Base-by-base conservation (phyloP, 352 stramenopile species). In the Phytophthora boehmeriae region DNA sequence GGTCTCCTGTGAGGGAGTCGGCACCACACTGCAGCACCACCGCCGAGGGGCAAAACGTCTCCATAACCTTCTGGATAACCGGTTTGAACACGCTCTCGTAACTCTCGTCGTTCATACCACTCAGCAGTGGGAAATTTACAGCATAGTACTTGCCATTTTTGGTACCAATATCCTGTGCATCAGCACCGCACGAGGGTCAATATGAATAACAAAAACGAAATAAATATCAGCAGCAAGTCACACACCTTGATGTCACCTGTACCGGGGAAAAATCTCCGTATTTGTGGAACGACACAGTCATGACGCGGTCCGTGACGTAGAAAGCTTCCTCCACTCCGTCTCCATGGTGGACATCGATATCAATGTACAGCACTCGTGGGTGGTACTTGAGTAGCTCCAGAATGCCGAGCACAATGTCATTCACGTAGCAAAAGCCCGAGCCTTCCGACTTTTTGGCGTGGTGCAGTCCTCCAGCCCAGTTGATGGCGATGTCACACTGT, bases 301-400 rank as follows among this genome's bases (percentile, higher is more conserved):
- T 99, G 54, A 99, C 97, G n/a, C 97, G 83, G 74, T 99, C 95
- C 4, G 97, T 99, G 20, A 89, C 78, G 80, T 97, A 92, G 96
- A 99, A 73, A 68, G 97, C 88, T 98, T 98, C 88, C 95, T 98
- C 79, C 10, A 99, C 97, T 17, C 97, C 97, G 73, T 99, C 97
- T 30, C 97, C 97, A 66, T 99, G 97, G 71, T 99, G 97, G 11
- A 99, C 96, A 73, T 99, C 97, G 76, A 99, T 99, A 71, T 99
- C 97, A 76, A 99, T 98, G 78, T 99, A 99, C 10, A 99, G 72
- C 16, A 99, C 97, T 13, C 97, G 78, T 5, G 95, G 83, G 73
- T 99, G 96, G 46, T 89, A 87, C 82, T 99, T 99, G 36, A 99
- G 87, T 55, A 99, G 75, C 77, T 99, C 97, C 30, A 99, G 67